phyloP scores from a whole-genome alignment of 1,284 basidiomycete genomes.

The Mycosarcoma mackinlayi region DNA sequence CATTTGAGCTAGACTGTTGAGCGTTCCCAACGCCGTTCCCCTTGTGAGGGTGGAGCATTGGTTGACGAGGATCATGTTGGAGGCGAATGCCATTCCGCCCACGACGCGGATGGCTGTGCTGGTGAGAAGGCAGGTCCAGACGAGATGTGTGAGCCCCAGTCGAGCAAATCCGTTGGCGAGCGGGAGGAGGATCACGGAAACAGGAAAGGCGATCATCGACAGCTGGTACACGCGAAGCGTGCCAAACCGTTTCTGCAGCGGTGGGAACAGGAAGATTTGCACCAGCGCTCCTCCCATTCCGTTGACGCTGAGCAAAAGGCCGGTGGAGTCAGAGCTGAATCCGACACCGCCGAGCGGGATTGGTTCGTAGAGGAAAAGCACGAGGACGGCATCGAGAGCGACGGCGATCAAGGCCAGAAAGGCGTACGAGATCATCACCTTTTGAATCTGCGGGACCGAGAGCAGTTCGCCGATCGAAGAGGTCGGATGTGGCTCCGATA shows the following conservation, averaged over 20 bases:
- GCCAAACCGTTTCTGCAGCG: conserved; percentile 65
- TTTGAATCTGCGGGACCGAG: conserved; percentile 44
- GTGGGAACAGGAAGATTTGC: conserved; percentile 68
- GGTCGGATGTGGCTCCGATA: not conserved
- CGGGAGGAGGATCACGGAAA: conserved; percentile 64
- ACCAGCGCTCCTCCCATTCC: conserved; percentile 61
- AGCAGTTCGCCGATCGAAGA: conserved; percentile 23
- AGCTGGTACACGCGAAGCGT: conserved; percentile 64
- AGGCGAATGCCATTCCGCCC: conserved; percentile 35
- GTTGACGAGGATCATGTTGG: conserved; percentile 53
- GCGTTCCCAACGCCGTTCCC: conserved; percentile 35
- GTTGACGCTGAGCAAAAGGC: conserved; percentile 57
- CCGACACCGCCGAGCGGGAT: conserved; percentile 40
- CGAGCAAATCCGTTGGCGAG: conserved; percentile 58
- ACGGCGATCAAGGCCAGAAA: conserved; percentile 46
- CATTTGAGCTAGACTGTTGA: conserved; percentile 55
- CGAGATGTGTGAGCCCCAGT: not conserved
- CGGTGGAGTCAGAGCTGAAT: conserved; percentile 42
- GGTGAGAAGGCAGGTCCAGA: conserved; percentile 18
- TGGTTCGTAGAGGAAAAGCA: conserved; percentile 55
- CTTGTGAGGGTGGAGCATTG: conserved; percentile 37
- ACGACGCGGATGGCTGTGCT: conserved; percentile 18
- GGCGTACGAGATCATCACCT: conserved; percentile 56
- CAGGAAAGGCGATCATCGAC: conserved; percentile 63
- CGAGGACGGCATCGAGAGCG: conserved; percentile 45